Percentiles rank a stretch among this genome's conserved stretches.
Conservation (phyloP, 495 filamentous ascomycete genomes). For the Platismatia glauca region DNA sequence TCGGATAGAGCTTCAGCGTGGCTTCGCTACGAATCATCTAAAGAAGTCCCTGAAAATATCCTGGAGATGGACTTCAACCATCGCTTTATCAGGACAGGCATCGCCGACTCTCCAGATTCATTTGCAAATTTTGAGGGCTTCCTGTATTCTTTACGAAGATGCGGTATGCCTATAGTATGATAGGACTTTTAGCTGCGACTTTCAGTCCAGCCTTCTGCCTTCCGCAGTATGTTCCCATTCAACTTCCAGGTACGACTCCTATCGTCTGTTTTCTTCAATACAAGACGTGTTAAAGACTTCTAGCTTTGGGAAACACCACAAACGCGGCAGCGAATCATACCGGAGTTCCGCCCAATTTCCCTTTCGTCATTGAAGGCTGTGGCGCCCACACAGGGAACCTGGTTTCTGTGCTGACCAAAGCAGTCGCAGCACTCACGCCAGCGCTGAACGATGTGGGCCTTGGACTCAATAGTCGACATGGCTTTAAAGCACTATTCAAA, state of each 20-base stretch:
- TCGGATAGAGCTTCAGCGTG: background rate
- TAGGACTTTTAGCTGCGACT: background rate
- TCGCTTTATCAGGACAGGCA: background rate
- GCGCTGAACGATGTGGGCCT: background rate
- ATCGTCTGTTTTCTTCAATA: background rate
- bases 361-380: background rate
- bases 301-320: background rate
- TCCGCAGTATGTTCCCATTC: background rate
- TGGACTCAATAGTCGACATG: background rate
- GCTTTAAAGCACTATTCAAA: slow-evolving; percentile 5
- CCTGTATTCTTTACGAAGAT: background rate
- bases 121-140: background rate
- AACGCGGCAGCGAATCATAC: background rate
- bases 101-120: background rate
- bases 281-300: background rate
- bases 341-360: background rate
- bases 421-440: background rate
- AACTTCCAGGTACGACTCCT: background rate
- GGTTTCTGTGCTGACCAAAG: background rate
- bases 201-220: background rate
- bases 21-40: background rate
- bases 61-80: background rate
- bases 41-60: background rate
- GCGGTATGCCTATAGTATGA: background rate
- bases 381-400: background rate